Evolutionary conservation across 1,284 basidiomycete species (phyloP).

Genomic region (Leccinum fuscescens): DNA sequence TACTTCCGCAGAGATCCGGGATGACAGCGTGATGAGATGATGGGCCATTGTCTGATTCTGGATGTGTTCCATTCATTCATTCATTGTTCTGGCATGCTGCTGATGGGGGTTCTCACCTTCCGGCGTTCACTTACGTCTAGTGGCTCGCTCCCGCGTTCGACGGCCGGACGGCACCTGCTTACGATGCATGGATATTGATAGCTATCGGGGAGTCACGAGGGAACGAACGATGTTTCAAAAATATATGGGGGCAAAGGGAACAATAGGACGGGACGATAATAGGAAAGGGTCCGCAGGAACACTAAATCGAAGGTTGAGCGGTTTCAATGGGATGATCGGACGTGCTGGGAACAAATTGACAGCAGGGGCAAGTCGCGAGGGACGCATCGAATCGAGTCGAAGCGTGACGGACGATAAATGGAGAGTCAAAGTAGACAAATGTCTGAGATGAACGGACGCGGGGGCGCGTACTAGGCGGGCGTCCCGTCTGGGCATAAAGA

Average conservation of each 20-base stretch:
- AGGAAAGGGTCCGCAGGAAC: slow-evolving; percentile 23
- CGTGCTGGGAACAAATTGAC: slow-evolving; percentile 1
- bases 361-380: slow-evolving; percentile 12
- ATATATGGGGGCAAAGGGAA: slow-evolving; percentile 14
- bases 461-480: slow-evolving; percentile 2
- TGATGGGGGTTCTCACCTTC: slow-evolving; percentile 27
- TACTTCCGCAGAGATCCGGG: background rate
- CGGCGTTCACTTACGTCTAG: slow-evolving; percentile 33
- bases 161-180: slow-evolving; percentile 18
- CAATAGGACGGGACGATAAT: slow-evolving; percentile 6
- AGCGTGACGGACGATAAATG: slow-evolving; percentile 19
- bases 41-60: slow-evolving; percentile 10
- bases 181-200: slow-evolving; percentile 23
- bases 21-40: slow-evolving; percentile 15
- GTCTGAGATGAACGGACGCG: background rate
- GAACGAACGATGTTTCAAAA: slow-evolving; percentile 9
- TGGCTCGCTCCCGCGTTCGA: slow-evolving; percentile 33
- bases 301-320: slow-evolving; percentile 30
- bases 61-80: slow-evolving; percentile 26
- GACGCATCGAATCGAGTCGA: background rate
- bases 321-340: slow-evolving; percentile 27
- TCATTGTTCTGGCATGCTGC: slow-evolving; percentile 22
- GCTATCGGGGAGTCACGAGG: slow-evolving; percentile 20
- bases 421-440: background rate
- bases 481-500: background rate